A percentile compares a stretch with the other conserved stretches of the same genome.
Evolutionary conservation across 768 basidiomycete species (phyloP).

Genomic region (Lactarius evosmus): DNA sequence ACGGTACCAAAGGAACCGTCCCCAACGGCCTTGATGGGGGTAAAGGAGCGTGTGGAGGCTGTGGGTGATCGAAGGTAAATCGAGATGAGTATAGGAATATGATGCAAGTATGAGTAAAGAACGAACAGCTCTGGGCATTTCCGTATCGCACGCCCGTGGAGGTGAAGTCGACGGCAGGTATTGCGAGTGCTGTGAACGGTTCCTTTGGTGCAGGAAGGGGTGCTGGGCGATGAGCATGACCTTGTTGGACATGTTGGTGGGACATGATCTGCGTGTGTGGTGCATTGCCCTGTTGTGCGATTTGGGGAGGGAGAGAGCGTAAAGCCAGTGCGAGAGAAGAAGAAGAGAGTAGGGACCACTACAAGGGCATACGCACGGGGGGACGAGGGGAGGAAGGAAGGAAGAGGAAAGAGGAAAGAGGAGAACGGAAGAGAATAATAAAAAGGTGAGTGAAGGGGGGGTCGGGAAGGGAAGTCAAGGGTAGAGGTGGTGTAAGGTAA

Average conservation of each 20-base stretch:
- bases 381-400: constrained; percentile 44
- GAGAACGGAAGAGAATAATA: neutral
- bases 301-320: constrained; percentile 33
- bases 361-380: constrained; percentile 33
- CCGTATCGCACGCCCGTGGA: constrained; percentile 71
- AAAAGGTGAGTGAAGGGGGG: neutral
- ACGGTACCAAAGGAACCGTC: constrained; percentile 99
- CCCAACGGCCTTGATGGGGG: constrained; percentile 93
- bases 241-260: constrained; percentile 28
- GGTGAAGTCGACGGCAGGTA: constrained; percentile 73
- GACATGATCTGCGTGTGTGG: constrained; percentile 52
- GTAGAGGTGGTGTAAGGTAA: constrained; percentile 30
- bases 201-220: constrained; percentile 42
- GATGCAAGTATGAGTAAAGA: constrained; percentile 3
- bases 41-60: constrained; percentile 88
- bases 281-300: constrained; percentile 42
- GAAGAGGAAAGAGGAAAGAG: neutral
- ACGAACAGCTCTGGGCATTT: constrained; percentile 34
- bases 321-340: constrained; percentile 45
- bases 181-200: constrained; percentile 63
- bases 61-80: constrained; percentile 5
- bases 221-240: constrained; percentile 28
- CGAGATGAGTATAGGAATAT: neutral
- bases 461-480: constrained; percentile 20
- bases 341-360: constrained; percentile 32